Evolutionary conservation across 768 basidiomycete genomes (phyloP), one percentile per base, ranked within the genome.

Genomic region (Suillus lakei): DNA sequence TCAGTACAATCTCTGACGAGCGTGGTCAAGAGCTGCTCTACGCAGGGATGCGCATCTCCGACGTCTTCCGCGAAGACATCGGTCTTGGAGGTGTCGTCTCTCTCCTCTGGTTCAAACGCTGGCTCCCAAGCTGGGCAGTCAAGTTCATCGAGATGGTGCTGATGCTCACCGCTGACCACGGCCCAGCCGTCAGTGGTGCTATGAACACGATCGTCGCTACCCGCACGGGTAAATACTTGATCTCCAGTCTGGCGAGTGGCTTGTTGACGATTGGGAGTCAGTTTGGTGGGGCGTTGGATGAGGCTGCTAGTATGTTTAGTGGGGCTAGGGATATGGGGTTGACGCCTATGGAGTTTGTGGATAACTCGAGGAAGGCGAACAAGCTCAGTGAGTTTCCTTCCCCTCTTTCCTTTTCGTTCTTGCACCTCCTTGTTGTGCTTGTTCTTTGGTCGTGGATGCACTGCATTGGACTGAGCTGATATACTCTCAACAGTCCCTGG

Each of bases 71-170:
- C 84, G 96, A 95, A 68, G 91, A 98, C 69, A 93, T 99, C 68
- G 96, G 96, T 68, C 84, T 99, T 69, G 97, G 98, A 65, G 97
- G 98, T 85, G 98, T 99, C 72, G 91, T 99, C 75, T 88, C 88
- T 64, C 82, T 99, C 76, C 83, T 99, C 72, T 99, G 97, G 98
- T 99, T 98, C 89, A 98, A 98, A 85, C 88, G 97, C 72, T 92
- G 79, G 69, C 86, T 99, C 28, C 97, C 96, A 21, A 82, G 89
- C 56, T 97, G 92, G 85, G 97, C 96, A 55, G 90, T 95, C 78
- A 99, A 98, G 83, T 99, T 99, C 86, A 91, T 99, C 77, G 97
- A 99, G 85, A 99, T 99, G 98, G 96, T 98, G 62, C 87, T 99
- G 77, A 97, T 98, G 94, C 86, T 99, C 70, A 99, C 97, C 15